phyloP scores from a whole-genome alignment of 2,329 filamentous ascomycete genomes.

The Scedosporium minutisporum region DNA sequence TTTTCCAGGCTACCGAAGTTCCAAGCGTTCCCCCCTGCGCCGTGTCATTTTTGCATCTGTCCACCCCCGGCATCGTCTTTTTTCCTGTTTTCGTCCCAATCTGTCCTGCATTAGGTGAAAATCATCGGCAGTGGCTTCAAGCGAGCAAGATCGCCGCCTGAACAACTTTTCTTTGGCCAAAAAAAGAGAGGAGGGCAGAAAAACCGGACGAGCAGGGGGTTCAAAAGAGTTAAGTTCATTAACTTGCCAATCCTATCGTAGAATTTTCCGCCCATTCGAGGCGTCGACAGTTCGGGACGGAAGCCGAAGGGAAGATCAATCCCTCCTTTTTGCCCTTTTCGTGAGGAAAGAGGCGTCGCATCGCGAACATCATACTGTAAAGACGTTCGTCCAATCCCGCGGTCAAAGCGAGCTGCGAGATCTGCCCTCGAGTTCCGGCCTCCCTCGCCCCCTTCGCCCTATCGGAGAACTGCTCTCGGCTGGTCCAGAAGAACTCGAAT shows the following conservation, averaged over 20 bases:
- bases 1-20: neutral
- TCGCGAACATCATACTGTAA: neutral
- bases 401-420: neutral
- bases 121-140: neutral
- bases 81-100: neutral
- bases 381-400: neutral
- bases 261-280: too few relatives aligned
- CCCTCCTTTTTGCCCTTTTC: neutral
- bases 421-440: neutral
- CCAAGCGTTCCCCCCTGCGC: neutral
- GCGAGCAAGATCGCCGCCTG: constrained; percentile 4
- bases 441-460: neutral
- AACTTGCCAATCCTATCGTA: too few relatives aligned
- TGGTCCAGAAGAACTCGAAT: neutral
- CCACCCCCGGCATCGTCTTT: neutral
- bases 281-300: neutral
- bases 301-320: neutral
- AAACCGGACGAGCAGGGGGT: neutral
- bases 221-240: neutral
- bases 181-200: neutral
- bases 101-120: neutral
- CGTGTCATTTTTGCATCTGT: neutral
- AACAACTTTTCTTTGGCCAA: neutral
- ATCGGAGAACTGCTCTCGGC: neutral
- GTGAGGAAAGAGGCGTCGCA: neutral